Evolutionary conservation across 2,329 filamentous ascomycete genomes (phyloP).

Genomic region (Ceratocystis smalleyi): DNA sequence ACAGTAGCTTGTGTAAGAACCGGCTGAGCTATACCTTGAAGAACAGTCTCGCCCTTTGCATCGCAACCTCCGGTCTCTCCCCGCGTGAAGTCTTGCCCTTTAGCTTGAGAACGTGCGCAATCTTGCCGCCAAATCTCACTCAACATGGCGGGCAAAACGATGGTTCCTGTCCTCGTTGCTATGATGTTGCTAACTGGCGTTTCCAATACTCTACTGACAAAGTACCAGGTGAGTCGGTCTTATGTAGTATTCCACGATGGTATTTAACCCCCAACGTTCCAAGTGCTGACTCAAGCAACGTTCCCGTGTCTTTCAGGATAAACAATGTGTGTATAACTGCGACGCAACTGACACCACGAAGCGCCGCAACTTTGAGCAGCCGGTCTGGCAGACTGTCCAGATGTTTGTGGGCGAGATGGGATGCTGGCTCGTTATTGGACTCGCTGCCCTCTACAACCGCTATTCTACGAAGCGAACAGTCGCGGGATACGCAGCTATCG

Average conservation of each 20-base stretch:
- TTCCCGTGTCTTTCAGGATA: constrained; percentile 45
- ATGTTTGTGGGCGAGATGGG: constrained; percentile 98
- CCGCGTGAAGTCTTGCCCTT: background rate
- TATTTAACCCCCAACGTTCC: background rate
- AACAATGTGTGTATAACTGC: constrained; percentile 91
- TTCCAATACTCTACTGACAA: constrained; percentile 92
- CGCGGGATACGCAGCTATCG: constrained; percentile 50
- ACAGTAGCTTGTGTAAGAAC: no score
- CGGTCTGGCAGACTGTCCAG: constrained; percentile 87
- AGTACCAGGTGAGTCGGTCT: constrained; percentile 59
- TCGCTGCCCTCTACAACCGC: constrained; percentile 48
- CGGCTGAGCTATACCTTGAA: no score
- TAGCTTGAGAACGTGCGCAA: background rate
- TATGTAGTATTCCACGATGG: background rate
- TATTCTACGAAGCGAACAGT: constrained; percentile 34
- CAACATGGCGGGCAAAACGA: constrained; percentile 52
- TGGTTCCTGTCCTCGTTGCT: constrained; percentile 72
- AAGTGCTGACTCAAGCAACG: background rate
- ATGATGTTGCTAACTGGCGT: constrained; percentile 97
- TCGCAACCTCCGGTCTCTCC: background rate
- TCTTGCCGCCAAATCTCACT: background rate
- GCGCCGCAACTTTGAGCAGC: constrained; percentile 71
- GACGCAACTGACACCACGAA: constrained; percentile 50
- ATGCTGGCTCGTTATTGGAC: constrained; percentile 78
- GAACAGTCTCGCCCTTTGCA: background rate